Evolutionary conservation across 257 asterid species (phyloP).

Genomic region (Solanum piurae): DNA sequence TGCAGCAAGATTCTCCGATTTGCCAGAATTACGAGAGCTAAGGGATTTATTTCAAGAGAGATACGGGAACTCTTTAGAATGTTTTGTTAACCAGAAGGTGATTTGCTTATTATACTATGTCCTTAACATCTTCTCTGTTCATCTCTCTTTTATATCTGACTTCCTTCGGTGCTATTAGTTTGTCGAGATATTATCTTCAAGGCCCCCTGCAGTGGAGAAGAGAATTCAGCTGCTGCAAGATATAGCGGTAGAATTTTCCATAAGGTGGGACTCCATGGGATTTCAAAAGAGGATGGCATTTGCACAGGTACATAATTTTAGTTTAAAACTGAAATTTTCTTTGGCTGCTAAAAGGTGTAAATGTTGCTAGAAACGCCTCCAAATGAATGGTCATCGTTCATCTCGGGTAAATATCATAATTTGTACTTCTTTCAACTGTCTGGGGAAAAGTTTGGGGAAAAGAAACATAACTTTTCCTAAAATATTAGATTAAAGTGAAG

Average conservation of each 20-base stretch:
- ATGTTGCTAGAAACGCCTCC: neutral
- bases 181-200: constrained; percentile 65
- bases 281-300: constrained; percentile 65
- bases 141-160: constrained; percentile 11
- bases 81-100: constrained; percentile 79
- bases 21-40: constrained; percentile 91
- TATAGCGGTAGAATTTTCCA: constrained; percentile 70
- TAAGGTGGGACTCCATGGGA: constrained; percentile 73
- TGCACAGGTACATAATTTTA: constrained; percentile 39
- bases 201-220: constrained; percentile 44
- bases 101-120: constrained; percentile 1
- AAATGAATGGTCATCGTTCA: neutral
- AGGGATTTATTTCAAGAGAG: constrained; percentile 72
- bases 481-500: neutral
- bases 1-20: constrained; percentile 96
- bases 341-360: neutral
- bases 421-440: neutral
- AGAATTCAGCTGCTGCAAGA: constrained; percentile 67
- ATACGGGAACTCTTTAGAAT: constrained; percentile 60
- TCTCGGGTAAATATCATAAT: neutral
- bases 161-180: constrained; percentile 43
- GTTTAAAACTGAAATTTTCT: neutral
- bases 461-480: neutral
- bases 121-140: neutral
- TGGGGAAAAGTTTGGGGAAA: neutral